Base-by-base conservation (phyloP, 2,329 filamentous ascomycete species). In the Arthroderma uncinatum region DNA sequence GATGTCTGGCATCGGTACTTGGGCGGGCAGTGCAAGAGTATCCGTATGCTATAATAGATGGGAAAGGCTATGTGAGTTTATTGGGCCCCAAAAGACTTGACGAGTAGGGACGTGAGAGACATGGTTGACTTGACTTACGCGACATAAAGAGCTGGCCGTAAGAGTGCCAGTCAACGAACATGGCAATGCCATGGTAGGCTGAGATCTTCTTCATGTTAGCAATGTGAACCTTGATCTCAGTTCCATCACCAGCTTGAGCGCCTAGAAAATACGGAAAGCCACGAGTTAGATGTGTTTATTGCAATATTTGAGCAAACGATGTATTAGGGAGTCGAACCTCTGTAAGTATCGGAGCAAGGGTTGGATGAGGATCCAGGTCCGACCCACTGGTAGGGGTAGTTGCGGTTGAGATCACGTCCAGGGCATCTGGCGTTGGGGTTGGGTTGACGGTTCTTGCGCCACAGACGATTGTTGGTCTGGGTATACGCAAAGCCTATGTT, bases 91-190 rank as follows among this genome's bases (percentile, higher is more conserved):
- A 36, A 16, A 9, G 21, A 7, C 19, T 42, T 7, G 21, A 42
- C 21, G 19, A 28, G 12, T 33, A 33, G 34, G 8, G 14, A 9
- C 19, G 8, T 12, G 25, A 40, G 28, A 25, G 54, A 2, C 2
- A 33, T 28, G n/a, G 23, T 48, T n/a, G n/a, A n/a, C n/a, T n/a
- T 6, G 4, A 53, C 61, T 61, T 63, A 64, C 64, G 61, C 0
- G 74, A 78, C 16, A 77, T 74, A 57, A 81, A 75, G 58, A 84
- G 72, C 62, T 85, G 82, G 8, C 76, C 78, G 69, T 84, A 86
- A 0, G 80, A 77, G 70, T 86, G 83, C 65, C 79, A 81, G 68
- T 86, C 83, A 61, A 86, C 79, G 68, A 79, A 86, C 1, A 84
- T 73, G 63, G 80, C 78, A 42, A 84, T 71, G 1, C 80, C 79